These are phyloP conservation scores for rapeseed (Brassica napus) DNA, from an alignment of 345 rosid species.

Conservation along the genomic window DNA sequence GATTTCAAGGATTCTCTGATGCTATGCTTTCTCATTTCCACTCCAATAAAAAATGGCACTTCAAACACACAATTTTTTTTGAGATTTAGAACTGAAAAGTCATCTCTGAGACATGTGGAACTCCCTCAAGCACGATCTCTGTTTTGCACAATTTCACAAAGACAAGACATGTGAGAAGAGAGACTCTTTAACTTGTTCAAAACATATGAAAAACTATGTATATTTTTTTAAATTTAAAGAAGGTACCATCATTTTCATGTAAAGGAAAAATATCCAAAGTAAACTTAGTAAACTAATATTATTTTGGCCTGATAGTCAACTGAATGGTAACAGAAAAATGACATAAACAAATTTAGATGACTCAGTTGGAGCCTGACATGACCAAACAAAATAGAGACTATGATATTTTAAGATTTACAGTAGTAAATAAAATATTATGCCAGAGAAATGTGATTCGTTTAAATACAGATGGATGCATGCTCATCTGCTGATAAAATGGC, in stretches of 20 bases:
- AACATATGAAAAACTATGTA: constrained; percentile 15
- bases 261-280: background rate
- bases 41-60: constrained; percentile 19
- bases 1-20: constrained; percentile 68
- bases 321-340: background rate
- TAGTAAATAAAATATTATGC: constrained; percentile 4
- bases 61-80: constrained; percentile 20
- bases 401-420: background rate
- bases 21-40: constrained; percentile 59
- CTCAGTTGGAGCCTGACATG: constrained; percentile 14
- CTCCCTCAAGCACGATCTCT: constrained; percentile 29
- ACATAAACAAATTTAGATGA: constrained; percentile 20
- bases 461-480: background rate
- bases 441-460: background rate
- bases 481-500: background rate
- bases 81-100: constrained; percentile 32
- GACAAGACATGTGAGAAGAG: constrained; percentile 24
- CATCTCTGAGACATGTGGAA: constrained; percentile 12
- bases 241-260: constrained; percentile 24
- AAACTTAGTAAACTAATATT: constrained; percentile 15
- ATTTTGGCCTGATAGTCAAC: background rate
- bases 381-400: constrained; percentile 4
- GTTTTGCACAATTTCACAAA: constrained; percentile 7
- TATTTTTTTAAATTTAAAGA: background rate
- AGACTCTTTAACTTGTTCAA: constrained; percentile 17